These are phyloP conservation scores for Talaromyces sp. DNA, from an alignment of 2,329 filamentous ascomycete species.

Conservation along the genomic window DNA sequence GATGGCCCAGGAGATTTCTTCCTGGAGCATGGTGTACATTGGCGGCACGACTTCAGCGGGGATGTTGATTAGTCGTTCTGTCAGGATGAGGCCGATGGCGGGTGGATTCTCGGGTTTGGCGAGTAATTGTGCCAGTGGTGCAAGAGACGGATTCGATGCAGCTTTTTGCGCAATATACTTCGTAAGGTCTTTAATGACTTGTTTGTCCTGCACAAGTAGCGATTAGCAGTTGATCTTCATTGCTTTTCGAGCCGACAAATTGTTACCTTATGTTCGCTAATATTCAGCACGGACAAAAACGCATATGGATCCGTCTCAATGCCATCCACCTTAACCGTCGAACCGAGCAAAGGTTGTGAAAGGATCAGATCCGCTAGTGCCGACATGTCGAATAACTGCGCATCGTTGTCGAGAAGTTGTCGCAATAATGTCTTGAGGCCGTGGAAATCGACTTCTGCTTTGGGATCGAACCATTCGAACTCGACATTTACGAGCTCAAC, in stretches of 20 bases:
- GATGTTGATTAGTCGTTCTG: constrained; percentile 93
- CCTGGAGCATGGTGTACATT: constrained; percentile 89
- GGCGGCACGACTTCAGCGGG: constrained; percentile 89
- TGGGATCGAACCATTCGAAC: constrained; percentile 98
- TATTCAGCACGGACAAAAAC: constrained; percentile 83
- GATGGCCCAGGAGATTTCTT: constrained; percentile 85
- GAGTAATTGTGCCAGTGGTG: constrained; percentile 60
- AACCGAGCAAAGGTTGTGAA: constrained; percentile 82
- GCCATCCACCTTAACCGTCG: constrained; percentile 95
- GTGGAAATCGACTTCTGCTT: constrained; percentile 87
- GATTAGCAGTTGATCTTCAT: neutral
- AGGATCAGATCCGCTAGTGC: constrained; percentile 82
- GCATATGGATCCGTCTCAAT: constrained; percentile 91
- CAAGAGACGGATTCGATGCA: constrained; percentile 55
- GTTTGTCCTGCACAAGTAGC: constrained; percentile 57
- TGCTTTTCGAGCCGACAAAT: neutral
- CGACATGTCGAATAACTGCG: constrained; percentile 81
- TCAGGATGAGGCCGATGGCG: constrained; percentile 75
- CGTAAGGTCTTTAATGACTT: constrained; percentile 67
- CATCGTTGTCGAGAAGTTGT: constrained; percentile 88
- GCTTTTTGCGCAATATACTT: constrained; percentile 65
- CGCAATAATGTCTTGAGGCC: constrained; percentile 85
- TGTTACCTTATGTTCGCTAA: constrained; percentile 66
- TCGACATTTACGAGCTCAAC: constrained; percentile 92
- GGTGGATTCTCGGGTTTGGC: constrained; percentile 53